phyloP scores from a whole-genome alignment of 768 basidiomycete genomes.

The Cytidiella melzeri region DNA sequence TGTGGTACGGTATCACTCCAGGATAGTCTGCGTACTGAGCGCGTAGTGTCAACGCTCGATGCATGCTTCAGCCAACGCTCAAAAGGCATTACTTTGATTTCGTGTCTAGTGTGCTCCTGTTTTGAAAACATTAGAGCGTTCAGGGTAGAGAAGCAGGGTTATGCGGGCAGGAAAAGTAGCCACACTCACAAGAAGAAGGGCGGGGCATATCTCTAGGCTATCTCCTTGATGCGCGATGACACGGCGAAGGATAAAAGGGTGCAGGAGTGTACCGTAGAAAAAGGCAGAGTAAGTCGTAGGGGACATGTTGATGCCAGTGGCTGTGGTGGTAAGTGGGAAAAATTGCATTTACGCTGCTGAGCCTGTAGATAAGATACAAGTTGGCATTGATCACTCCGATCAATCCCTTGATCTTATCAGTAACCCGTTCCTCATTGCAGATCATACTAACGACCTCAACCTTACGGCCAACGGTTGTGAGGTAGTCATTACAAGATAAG shows the following conservation, averaged over 20 bases:
- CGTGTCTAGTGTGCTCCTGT: conserved; percentile 78
- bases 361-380: no score
- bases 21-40: conserved; percentile 77
- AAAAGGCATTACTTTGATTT: conserved; percentile 50
- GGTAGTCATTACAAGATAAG: no score
- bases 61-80: background rate
- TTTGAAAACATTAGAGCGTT: no score
- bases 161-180: background rate
- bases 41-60: background rate
- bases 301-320: background rate
- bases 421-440: no score
- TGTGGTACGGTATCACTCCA: conserved; percentile 59
- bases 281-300: conserved; percentile 41
- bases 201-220: conserved; percentile 64
- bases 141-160: no score
- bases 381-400: no score
- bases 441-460: no score
- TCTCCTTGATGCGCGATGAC: conserved; percentile 68
- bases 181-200: conserved; percentile 58
- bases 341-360: no score
- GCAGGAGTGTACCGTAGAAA: conserved; percentile 89
- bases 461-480: no score
- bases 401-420: no score
- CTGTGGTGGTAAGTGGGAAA: no score
- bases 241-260: conserved; percentile 71